Evolutionary conservation across 2,329 filamentous ascomycete species (phyloP), one percentile per base, ranked within the genome.

Genomic region (Aspergillus ustus): DNA sequence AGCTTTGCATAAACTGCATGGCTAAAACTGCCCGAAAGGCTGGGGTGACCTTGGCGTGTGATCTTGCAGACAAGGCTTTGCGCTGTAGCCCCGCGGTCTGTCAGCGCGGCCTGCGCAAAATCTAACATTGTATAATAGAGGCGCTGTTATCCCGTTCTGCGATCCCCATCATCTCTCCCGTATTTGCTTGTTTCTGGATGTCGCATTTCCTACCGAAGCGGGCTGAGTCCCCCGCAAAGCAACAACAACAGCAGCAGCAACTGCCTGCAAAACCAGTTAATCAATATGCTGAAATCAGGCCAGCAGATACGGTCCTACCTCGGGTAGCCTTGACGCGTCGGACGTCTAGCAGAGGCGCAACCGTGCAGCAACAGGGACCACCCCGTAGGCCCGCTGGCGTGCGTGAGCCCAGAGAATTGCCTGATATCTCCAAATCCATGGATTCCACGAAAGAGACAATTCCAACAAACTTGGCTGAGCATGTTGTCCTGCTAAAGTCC

Each of bases 11-110:
- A 4, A n/a, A 34, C 13, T 22, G 31, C 43, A 34, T 40, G 50
- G 50, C 50, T 52, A 52, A 52, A 52, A 43, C 50, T 52, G 50
- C 50, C 28, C 50, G 50, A 52, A 52, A 52, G 50, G 50, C 31
- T 52, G 50, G 25, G 29, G 31, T 22, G 31, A 19, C 25, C 50
- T 52, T 52, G 50, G 50, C 50, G 49, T 52, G 25, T 25, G 49
- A 31, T 22, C 19, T 40, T 52, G 31, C 28, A 34, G n/a, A 7
- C 50, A 25, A 52, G 50, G 50, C 50, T 25, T 25, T 52, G 28
- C 8, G 20, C 29, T 29, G 13, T 13, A 20, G 19, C 28, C n/a
- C 19, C 50, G 17, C 20, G 11, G 37, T 11, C 17, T 17, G 43
- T 40, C n/a, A 52, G 19, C 50, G 31, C 50, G 31, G 50, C 50